A percentile compares a stretch with the other conserved stretches of the same genome.
phyloP scores from a whole-genome alignment of 495 filamentous ascomycete genomes.

The Cercophora newfieldiana region DNA sequence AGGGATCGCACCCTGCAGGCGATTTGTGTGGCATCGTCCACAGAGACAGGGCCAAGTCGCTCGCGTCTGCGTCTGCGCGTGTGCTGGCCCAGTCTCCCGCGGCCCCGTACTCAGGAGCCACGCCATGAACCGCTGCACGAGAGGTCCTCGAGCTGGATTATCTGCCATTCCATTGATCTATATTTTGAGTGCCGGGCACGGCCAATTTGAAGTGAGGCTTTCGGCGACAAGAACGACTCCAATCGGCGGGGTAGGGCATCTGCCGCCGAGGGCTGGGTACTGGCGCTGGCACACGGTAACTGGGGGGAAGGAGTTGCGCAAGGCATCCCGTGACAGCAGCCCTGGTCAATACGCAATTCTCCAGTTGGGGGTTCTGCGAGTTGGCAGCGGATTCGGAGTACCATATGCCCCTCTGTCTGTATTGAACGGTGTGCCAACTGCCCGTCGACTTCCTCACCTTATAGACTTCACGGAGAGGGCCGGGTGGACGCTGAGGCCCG shows the following conservation, averaged over 20 bases:
- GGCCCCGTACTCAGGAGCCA: constrained; percentile 10
- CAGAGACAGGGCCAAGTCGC: constrained; percentile 33
- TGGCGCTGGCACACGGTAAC: background rate
- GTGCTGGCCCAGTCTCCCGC: constrained; percentile 19
- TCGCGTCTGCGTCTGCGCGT: constrained; percentile 29
- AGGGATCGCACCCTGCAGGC: constrained; percentile 27
- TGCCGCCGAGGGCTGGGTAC: background rate
- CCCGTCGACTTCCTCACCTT: background rate
- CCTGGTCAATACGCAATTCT: background rate
- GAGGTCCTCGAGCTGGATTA: background rate
- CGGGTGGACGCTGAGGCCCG: background rate
- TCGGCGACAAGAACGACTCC: background rate
- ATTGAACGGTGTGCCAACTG: background rate
- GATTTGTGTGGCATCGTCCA: constrained; percentile 23
- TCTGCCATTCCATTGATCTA: background rate
- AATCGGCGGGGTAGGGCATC: background rate
- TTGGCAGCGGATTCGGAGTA: background rate
- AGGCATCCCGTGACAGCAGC: constrained; percentile 5
- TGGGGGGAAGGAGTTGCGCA: background rate
- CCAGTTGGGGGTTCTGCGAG: background rate
- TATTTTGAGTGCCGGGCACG: background rate
- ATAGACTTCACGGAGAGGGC: background rate
- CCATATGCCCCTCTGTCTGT: background rate
- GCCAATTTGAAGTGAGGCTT: background rate
- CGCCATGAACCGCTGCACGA: constrained; percentile 18